Evolutionary conservation across 306 rosid species (phyloP).

Genomic region (Acacia acuminata): DNA sequence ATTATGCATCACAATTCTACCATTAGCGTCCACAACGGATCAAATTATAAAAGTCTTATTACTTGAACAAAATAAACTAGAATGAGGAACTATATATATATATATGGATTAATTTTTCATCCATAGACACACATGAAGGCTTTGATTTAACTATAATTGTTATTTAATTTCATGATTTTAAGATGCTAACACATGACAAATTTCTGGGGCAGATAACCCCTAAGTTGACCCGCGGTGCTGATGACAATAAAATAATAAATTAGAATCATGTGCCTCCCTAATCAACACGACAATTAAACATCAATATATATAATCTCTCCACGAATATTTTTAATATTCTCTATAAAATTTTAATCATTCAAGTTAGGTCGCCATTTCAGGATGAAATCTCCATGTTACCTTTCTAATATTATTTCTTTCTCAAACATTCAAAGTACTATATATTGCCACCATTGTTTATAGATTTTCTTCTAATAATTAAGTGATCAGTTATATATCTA

Average conservation of each 20-base stretch:
- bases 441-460: neutral
- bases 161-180: too few relatives aligned
- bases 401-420: constrained; percentile 13
- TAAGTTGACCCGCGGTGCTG: constrained; percentile 30
- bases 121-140: too few relatives aligned
- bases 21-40: too few relatives aligned
- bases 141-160: too few relatives aligned
- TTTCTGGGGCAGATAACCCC: constrained; percentile 50
- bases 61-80: too few relatives aligned
- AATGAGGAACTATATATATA: too few relatives aligned
- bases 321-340: neutral
- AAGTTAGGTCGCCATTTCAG: neutral
- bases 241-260: neutral
- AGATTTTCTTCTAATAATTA: neutral
- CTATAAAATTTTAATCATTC: neutral
- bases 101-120: too few relatives aligned
- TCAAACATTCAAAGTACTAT: neutral
- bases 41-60: too few relatives aligned
- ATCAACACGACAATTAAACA: neutral
- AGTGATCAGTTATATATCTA: neutral
- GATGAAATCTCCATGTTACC: constrained; percentile 4
- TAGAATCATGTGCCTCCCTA: neutral
- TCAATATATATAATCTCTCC: neutral
- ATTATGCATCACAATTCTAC: too few relatives aligned
- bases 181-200: too few relatives aligned